Evolutionary conservation across 2,329 filamentous ascomycete genomes (phyloP), one percentile per base, ranked within the genome.

Genomic region (Phyllosticta citriasiana): DNA sequence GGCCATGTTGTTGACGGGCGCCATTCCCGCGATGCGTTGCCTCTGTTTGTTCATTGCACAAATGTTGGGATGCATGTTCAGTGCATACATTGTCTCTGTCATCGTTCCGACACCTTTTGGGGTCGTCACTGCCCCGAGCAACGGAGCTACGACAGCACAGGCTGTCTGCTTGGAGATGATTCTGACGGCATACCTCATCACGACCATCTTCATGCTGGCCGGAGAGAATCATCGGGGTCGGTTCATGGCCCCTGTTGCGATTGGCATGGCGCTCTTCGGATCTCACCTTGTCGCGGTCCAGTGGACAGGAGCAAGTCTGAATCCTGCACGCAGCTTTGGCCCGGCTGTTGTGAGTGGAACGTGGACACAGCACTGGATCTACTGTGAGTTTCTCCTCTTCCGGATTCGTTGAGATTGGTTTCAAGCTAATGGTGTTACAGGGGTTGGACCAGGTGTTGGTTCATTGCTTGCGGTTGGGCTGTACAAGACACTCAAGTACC

Each of bases 161-260:
- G 79, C 78, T 12, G 65, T 81, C 4, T 80, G 73, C 66, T 78
- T 80, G 61, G 78, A 80, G 65, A 78, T 79, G 75, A 76, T 81
- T 61, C 68, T 80, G 50, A 81, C 79, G 2, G 74, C 76, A n/a
- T 68, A 76, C 66, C 73, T 81, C 14, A 73, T 80, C 63, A 78
- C 80, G 65, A 76, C 74, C 57, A 80, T 81, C 63, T 78, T 76
- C 67, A 76, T 76, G 74, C 64, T 76, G 50, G 74, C 74, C n/a
- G 73, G 71, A 10, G 74, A 76, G 64, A 76, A 76, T 63, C 72
- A 75, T 64, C 69, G 67, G 55, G 72, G 70, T 7, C 74, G 73
- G 0, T 76, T 74, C 58, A 65, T 75, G 7, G 74, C 74, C 1
- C 74, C 74, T 0, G 67, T 76, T 10, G 72, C 72, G 7, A 78